Percentiles rank a stretch among this genome's conserved stretches.
Evolutionary conservation across 2,329 filamentous ascomycete genomes (phyloP).

Genomic region (Fusarium oligoseptatum): DNA sequence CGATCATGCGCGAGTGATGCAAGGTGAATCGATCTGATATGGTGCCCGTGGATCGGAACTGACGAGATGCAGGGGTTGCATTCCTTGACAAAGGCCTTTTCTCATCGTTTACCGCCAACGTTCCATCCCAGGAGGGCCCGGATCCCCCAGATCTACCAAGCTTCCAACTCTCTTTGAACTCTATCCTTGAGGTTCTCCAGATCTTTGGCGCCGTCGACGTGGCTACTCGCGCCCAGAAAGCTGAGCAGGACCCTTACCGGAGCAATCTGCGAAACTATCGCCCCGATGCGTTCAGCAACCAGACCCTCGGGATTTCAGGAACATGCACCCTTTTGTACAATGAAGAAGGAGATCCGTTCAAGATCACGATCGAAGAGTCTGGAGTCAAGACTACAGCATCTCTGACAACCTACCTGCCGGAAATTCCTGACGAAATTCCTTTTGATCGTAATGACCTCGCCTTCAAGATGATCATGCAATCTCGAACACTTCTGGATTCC

Average conservation of each 20-base stretch:
- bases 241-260: conserved; percentile 71
- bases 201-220: conserved; percentile 91
- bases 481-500: conserved; percentile 78
- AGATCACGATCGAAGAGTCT: conserved; percentile 87
- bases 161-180: conserved; percentile 89
- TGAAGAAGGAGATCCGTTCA: conserved; percentile 81
- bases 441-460: conserved; percentile 83
- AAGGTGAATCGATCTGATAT: conserved; percentile 69
- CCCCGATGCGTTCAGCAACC: conserved; percentile 84
- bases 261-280: conserved; percentile 73
- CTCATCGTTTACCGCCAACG: conserved; percentile 82
- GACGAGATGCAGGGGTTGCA: conserved; percentile 59
- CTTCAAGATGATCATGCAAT: conserved; percentile 96
- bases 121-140: conserved; percentile 53
- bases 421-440: conserved; percentile 83
- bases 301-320: conserved; percentile 84
- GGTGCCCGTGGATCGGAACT: conserved; percentile 2
- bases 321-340: conserved; percentile 87
- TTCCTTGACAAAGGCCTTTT: conserved; percentile 93
- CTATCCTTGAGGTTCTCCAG: conserved; percentile 92
- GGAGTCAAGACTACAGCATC: conserved; percentile 92
- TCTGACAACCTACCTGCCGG: conserved; percentile 87
- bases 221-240: conserved; percentile 67
- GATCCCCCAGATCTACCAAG: conserved; percentile 66
- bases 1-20: conserved; percentile 90